Evolutionary conservation across 768 basidiomycete genomes (phyloP).

Genomic region (Termitomyces sp.): DNA sequence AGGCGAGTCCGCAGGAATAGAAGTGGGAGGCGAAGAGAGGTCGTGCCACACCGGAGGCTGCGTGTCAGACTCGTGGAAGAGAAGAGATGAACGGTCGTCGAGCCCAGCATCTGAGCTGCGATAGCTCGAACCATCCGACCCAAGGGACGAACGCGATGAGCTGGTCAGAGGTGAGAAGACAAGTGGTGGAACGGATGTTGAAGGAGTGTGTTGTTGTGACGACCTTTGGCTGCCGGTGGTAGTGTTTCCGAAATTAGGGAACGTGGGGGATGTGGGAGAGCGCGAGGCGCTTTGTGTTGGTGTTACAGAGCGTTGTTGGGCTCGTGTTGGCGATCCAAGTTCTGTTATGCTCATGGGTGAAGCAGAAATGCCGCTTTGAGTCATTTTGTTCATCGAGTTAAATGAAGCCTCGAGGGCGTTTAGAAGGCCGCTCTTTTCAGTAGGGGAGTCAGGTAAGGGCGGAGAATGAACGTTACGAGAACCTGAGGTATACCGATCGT

Average conservation of each 20-base stretch:
- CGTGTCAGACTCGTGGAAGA: slow-evolving; percentile 52
- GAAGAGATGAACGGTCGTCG: slow-evolving; percentile 47
- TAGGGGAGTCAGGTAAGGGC: slow-evolving; percentile 57
- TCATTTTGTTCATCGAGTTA: slow-evolving; percentile 15
- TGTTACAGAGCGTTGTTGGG: slow-evolving; percentile 52
- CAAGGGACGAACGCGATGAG: slow-evolving; percentile 77
- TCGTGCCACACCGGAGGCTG: slow-evolving; percentile 65
- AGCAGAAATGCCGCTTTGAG: slow-evolving; percentile 34
- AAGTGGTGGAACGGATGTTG: slow-evolving; percentile 52
- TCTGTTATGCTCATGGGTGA: slow-evolving; percentile 52
- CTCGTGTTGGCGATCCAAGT: slow-evolving; percentile 40
- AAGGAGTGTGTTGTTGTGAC: slow-evolving; percentile 49
- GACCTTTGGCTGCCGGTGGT: slow-evolving; percentile 40
- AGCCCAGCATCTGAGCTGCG: slow-evolving; percentile 71
- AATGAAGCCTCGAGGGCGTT: slow-evolving; percentile 27
- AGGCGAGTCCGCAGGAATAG: slow-evolving; percentile 46
- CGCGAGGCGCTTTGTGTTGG: slow-evolving; percentile 58
- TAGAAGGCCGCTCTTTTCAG: slow-evolving; percentile 33
- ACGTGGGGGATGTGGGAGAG: slow-evolving; percentile 51
- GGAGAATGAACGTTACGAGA: slow-evolving; percentile 53
- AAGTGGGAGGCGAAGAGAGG: slow-evolving; percentile 41
- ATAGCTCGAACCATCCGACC: slow-evolving; percentile 81
- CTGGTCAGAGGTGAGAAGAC: slow-evolving; percentile 70
- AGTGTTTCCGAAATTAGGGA: slow-evolving; percentile 38
- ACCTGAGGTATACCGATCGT: slow-evolving; percentile 38